Base-by-base conservation (phyloP, 345 rosid species). In the Physaria fendleri region DNA sequence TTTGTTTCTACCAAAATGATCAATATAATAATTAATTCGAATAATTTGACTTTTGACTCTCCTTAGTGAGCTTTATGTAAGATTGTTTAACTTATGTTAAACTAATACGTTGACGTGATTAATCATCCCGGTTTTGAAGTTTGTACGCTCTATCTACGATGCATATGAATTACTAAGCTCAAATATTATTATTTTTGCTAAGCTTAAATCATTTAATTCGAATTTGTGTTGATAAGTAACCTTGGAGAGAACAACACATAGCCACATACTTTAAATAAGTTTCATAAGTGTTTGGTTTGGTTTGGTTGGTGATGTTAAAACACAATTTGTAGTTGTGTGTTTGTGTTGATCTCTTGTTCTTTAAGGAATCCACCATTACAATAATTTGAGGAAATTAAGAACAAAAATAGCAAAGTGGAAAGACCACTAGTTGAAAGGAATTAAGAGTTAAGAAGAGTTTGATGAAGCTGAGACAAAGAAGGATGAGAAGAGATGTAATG, bases 401-500 rank as follows among this genome's bases (percentile, higher is more conserved):
- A 8, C 18, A 29, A 30, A 59, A 21, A 20, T 11, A 43, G 21
- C 1, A 10, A 48, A 49, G 10, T 16, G 48, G 8, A 21, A 37
- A 13, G 35, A 67, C 16, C 16, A 29, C 23, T 39, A 27, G 32
- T 9, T 41, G 24, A 22, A 25, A 39, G 39, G 21, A 56, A 24
- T 29, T 39, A 50, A 8, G 15, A 50, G 46, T 42, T 42, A 41
- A 25, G 18, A 42, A 59, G 38, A 50, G 66, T 50, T 50, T 33
- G 22, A 40, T 67, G 47, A 9, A 8, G 60, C 37, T 33, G 54
- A 42, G 59, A 41, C 59, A 59, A 59, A 41, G 8, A 41, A 58
- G 65, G 65, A 59, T 49, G 44, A 68, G 59, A 4, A 1, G 66
- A 51, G 65, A 59, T 49, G 44, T 59, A 53, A 4, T 0, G 66